A percentile compares a stretch with the other conserved stretches of the same genome.
These are phyloP conservation scores for Apiospora phragmitis DNA, from an alignment of 2,329 filamentous ascomycete species.

Conservation along the genomic window DNA sequence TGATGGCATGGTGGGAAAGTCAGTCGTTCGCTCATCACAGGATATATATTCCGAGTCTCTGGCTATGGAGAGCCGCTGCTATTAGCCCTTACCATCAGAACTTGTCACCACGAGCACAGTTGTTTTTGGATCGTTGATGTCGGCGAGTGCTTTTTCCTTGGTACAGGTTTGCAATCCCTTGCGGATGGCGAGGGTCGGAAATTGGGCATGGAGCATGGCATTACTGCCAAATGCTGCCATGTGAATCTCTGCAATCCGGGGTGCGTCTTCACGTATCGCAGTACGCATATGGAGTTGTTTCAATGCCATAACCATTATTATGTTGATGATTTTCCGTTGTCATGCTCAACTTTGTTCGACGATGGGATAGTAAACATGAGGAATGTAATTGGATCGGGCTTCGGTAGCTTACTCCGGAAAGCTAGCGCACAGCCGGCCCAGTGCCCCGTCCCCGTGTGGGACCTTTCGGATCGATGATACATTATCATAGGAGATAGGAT, in stretches of 20 bases:
- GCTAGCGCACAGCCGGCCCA: not conserved
- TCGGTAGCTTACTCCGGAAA: not conserved
- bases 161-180: slow-evolving; percentile 18
- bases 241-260: slow-evolving; percentile 29
- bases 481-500: not conserved
- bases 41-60: not conserved
- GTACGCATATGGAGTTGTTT: not conserved
- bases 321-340: not conserved
- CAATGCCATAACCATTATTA: not conserved
- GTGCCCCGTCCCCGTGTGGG: not conserved
- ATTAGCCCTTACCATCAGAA: not conserved
- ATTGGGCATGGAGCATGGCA: slow-evolving; percentile 27
- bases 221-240: slow-evolving; percentile 26
- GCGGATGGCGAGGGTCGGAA: slow-evolving; percentile 20
- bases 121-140: slow-evolving; percentile 23
- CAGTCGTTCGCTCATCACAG: not conserved
- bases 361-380: not conserved
- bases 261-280: slow-evolving; percentile 17
- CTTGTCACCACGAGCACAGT: slow-evolving; percentile 24
- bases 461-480: not conserved
- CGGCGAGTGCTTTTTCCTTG: slow-evolving; percentile 22
- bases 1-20: not conserved
- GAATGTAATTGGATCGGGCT: not conserved
- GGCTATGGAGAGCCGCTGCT: not conserved
- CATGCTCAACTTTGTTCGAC: not conserved